phyloP scores from a whole-genome alignment of 345 rosid genomes.

The Gossypium raimondii region DNA sequence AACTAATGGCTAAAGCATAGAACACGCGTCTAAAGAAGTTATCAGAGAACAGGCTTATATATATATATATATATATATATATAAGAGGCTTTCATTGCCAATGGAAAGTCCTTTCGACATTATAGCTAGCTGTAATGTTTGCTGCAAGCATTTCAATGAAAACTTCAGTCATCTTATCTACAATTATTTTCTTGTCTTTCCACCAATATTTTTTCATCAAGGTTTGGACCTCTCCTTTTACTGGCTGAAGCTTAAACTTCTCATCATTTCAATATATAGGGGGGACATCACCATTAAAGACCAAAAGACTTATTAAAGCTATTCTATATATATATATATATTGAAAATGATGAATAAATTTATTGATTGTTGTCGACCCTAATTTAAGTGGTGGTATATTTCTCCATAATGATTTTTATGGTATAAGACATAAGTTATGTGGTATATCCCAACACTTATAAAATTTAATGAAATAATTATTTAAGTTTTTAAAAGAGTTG shows the following conservation, averaged over 20 bases:
- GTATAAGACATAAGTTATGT: too few relatives aligned
- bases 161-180: background rate
- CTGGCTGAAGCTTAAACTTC: background rate
- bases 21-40: conserved; percentile 22
- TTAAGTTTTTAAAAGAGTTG: background rate
- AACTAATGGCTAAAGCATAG: conserved; percentile 20
- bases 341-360: too few relatives aligned
- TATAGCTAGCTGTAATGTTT: background rate
- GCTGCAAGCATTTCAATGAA: background rate
- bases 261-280: background rate
- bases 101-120: background rate
- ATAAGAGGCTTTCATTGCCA: background rate
- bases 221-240: background rate
- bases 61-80: too few relatives aligned
- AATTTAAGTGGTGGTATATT: too few relatives aligned
- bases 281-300: background rate
- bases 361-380: too few relatives aligned
- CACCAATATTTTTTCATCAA: background rate
- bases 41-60: background rate
- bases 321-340: too few relatives aligned
- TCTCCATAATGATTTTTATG: too few relatives aligned
- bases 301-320: too few relatives aligned
- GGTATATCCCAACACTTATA: too few relatives aligned
- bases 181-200: background rate
- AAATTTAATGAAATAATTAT: background rate